A percentile compares a stretch with the other conserved stretches of the same genome.
phyloP scores from a whole-genome alignment of 2,329 filamentous ascomycete species.

The Alternaria infectoria region DNA sequence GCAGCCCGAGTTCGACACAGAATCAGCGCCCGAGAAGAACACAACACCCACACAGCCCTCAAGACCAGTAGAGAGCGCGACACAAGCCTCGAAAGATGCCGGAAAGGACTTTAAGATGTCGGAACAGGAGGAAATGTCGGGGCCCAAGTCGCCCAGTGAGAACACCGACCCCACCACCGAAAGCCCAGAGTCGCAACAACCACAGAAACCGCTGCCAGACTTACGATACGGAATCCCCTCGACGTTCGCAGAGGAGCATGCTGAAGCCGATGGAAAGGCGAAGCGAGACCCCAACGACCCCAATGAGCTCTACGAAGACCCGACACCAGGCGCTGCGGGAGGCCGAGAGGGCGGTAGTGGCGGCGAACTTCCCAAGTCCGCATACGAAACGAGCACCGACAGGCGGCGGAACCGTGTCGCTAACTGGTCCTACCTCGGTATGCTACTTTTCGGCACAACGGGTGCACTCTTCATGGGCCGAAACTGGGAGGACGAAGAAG shows the following conservation, averaged over 20 bases:
- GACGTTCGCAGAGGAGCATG: constrained; percentile 77
- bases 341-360: constrained; percentile 58
- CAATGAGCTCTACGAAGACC: constrained; percentile 62
- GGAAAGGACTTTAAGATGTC: constrained; percentile 28
- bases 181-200: constrained; percentile 53
- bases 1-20: constrained; percentile 43
- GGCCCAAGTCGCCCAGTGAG: constrained; percentile 38
- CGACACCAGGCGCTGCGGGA: constrained; percentile 47
- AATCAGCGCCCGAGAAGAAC: constrained; percentile 22
- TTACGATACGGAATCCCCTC: constrained; percentile 94
- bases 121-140: constrained; percentile 47
- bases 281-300: constrained; percentile 36
- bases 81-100: constrained; percentile 19
- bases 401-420: constrained; percentile 77
- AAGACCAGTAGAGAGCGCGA: constrained; percentile 28
- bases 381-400: constrained; percentile 91
- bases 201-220: constrained; percentile 77
- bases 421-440: constrained; percentile 72
- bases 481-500: constrained; percentile 80
- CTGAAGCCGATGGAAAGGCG: constrained; percentile 48
- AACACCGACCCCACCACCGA: constrained; percentile 51
- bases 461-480: constrained; percentile 79
- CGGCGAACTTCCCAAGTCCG: constrained; percentile 74
- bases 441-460: constrained; percentile 63
- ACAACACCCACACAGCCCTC: constrained; percentile 32